Evolutionary conservation across 495 filamentous ascomycete species (phyloP).

Genomic region (Cairneyella variabilis): DNA sequence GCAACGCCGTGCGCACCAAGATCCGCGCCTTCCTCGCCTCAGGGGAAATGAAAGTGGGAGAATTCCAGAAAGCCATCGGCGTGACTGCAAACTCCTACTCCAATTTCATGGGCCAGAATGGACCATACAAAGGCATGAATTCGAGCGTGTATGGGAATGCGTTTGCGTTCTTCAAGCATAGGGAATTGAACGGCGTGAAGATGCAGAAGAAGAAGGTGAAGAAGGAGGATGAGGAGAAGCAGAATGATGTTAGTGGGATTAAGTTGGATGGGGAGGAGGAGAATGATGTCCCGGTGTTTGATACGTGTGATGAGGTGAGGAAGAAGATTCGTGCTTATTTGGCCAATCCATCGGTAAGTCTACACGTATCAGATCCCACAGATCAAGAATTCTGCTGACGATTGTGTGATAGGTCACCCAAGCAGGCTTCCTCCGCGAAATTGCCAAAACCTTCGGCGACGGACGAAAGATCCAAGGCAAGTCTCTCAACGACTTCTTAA

Average conservation of each 20-base stretch:
- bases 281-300: constrained; percentile 42
- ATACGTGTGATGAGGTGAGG: constrained; percentile 55
- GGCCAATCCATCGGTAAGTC: no score
- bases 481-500: constrained; percentile 44
- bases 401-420: constrained; percentile 45
- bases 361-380: no score
- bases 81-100: constrained; percentile 27
- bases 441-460: constrained; percentile 31
- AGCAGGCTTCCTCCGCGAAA: constrained; percentile 47
- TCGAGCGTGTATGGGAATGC: constrained; percentile 23
- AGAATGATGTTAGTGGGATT: constrained; percentile 33
- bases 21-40: constrained; percentile 40
- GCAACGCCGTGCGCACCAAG: constrained; percentile 38
- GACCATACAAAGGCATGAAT: constrained; percentile 27
- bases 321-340: constrained; percentile 51
- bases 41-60: constrained; percentile 44
- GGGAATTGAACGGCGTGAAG: constrained; percentile 34
- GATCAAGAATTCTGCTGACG: no score
- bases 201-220: constrained; percentile 31
- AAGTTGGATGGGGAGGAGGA: constrained; percentile 38
- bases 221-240: constrained; percentile 13
- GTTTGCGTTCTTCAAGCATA: constrained; percentile 38
- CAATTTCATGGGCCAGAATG: constrained; percentile 35
- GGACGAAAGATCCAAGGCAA: constrained; percentile 29
- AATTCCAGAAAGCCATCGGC: constrained; percentile 39